Evolutionary conservation across 495 filamentous ascomycete genomes (phyloP).

Genomic region (Penicillium daleae): DNA sequence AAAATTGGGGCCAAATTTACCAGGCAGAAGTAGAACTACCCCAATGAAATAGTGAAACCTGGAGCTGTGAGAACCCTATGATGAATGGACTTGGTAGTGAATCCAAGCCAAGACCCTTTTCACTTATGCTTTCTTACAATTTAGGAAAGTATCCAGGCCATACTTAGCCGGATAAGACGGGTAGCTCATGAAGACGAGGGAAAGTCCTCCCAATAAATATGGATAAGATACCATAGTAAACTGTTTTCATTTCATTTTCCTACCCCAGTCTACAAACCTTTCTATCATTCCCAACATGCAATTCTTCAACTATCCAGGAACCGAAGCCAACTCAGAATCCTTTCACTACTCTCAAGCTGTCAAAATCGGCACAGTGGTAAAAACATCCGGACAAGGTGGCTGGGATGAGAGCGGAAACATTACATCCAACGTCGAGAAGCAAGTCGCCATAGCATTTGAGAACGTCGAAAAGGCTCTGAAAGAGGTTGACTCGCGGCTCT

Average conservation of each 20-base stretch:
- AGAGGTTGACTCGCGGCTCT: slow-evolving; percentile 14
- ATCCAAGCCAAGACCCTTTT: no score
- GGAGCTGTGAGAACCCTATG: no score
- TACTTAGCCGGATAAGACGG: no score
- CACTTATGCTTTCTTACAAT: no score
- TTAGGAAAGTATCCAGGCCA: no score
- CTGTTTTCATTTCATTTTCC: not conserved
- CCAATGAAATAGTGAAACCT: no score
- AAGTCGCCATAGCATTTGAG: slow-evolving; percentile 19
- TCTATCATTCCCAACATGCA: slow-evolving; percentile 2
- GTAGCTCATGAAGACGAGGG: no score
- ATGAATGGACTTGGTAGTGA: no score
- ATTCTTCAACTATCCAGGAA: slow-evolving; percentile 23
- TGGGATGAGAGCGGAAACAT: slow-evolving; percentile 18
- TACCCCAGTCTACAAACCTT: no score
- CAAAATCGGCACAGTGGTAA: slow-evolving; percentile 16
- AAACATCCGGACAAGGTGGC: slow-evolving; percentile 24
- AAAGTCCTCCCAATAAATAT: not conserved
- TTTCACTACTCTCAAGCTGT: slow-evolving; percentile 25
- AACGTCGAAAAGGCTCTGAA: slow-evolving; percentile 20
- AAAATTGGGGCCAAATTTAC: not conserved
- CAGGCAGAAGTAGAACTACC: not conserved
- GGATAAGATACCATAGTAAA: not conserved
- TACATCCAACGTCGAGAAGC: slow-evolving; percentile 9
- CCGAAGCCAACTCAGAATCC: slow-evolving; percentile 20